Base-by-base conservation (phyloP, 345 rosid species). In the Cardamine chenopodiifolia region DNA sequence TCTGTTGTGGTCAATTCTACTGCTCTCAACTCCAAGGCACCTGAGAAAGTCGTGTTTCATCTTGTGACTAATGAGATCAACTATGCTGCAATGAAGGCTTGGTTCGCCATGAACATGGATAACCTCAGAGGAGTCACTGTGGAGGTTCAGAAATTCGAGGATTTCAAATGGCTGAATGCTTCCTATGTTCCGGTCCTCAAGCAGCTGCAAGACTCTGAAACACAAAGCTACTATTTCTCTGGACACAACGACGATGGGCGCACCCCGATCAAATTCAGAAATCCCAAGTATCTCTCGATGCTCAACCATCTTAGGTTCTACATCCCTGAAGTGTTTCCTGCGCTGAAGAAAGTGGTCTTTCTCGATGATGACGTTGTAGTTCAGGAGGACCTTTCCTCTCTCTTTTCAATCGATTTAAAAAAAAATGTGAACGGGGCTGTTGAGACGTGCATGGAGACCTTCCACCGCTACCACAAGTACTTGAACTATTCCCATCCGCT, bases 371-470 rank as follows among this genome's bases (percentile, higher is more conserved):
- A 93, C 68, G 90, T 93, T 7, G 96, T 89, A 37, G 93, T 88
- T 55, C 93, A 82, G 82, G 87, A 84, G 65, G 98, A 92, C 66
- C 79, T 92, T 65, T 82, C 93, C 10, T 73, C 76, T 60, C 79
- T 92, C 68, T 92, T 93, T 83, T 82, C 90, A 8, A 55, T 85
- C 8, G 83, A 93, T 68, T 79, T 90, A 80, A 90, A 90, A 61
- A 84, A 87, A 26, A 93, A 90, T 35, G 98, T 93, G 19, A 90
- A 89, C 70, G 98, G 98, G 58, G 98, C 98, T n/a, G 98, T 93
- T 0, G 98, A 93, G 87, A 93, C 98, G 0, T 93, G 98, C 88
- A 93, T 90, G 97, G 98, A 90, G 76, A 93, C 95, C 1, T 93
- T 93, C 77, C 98, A 93, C 70, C 82, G 98, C 65, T 90, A 93